These are phyloP conservation scores for Euclidium syriacum DNA, from an alignment of 345 rosid species.

Conservation along the genomic window DNA sequence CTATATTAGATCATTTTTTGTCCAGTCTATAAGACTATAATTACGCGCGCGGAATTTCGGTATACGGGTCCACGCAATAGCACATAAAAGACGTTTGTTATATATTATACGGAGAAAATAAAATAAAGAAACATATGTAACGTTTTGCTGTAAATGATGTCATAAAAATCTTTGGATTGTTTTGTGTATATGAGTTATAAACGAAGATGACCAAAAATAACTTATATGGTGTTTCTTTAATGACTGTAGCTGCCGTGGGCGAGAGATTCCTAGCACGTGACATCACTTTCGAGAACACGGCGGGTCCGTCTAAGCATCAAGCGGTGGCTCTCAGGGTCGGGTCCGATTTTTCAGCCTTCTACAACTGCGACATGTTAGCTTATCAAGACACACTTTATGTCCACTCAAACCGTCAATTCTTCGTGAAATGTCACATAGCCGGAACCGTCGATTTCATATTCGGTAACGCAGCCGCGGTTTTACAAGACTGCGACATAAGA, in stretches of 20 bases:
- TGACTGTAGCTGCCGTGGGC: constrained; percentile 57
- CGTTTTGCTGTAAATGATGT: neutral
- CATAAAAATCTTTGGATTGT: too few species aligned
- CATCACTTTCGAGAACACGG: constrained; percentile 64
- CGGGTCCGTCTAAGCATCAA: constrained; percentile 78
- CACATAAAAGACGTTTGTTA: neutral
- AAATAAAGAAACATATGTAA: neutral
- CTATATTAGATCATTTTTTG: too few species aligned
- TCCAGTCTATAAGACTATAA: too few species aligned
- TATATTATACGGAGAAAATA: neutral
- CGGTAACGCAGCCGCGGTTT: constrained; percentile 59
- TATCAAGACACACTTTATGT: constrained; percentile 84
- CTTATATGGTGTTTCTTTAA: too few species aligned
- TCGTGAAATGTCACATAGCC: constrained; percentile 36
- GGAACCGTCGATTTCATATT: constrained; percentile 81
- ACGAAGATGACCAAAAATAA: neutral
- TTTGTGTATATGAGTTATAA: too few species aligned
- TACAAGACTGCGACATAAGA: constrained; percentile 65
- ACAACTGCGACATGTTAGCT: constrained; percentile 53
- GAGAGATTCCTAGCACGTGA: constrained; percentile 68
- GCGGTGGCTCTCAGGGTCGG: constrained; percentile 78
- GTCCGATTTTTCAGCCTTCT: constrained; percentile 56
- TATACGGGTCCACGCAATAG: neutral
- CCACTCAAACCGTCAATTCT: constrained; percentile 69
- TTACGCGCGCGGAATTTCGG: too few species aligned